These are phyloP conservation scores for Piloderma croceum DNA, from an alignment of 768 basidiomycete species.

Conservation along the genomic window DNA sequence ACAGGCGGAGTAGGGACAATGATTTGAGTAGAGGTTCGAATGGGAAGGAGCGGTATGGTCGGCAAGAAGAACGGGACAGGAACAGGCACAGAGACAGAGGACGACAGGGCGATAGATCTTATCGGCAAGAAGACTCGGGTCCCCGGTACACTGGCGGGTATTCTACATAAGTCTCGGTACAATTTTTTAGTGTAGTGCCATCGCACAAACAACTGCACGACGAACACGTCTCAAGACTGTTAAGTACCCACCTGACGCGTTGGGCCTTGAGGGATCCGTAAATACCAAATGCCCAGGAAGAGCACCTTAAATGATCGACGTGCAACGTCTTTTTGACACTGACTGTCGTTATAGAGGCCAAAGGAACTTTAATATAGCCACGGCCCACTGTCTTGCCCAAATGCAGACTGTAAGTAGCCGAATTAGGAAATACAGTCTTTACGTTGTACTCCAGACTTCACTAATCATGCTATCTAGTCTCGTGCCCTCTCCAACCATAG, in stretches of 20 bases:
- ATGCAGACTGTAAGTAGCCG: no score
- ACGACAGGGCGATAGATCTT: slow-evolving; percentile 8
- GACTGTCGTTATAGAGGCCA: no score
- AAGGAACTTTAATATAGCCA: no score
- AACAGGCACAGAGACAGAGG: slow-evolving; percentile 9
- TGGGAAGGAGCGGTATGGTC: slow-evolving; percentile 14
- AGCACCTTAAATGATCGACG: no score
- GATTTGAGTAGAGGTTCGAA: slow-evolving; percentile 10
- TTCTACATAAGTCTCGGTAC: slow-evolving; percentile 27
- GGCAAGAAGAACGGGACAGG: slow-evolving; percentile 16
- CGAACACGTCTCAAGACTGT: no score
- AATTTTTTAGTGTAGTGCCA: no score
- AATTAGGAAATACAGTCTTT: not conserved
- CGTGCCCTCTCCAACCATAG: slow-evolving; percentile 20
- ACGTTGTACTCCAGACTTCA: not conserved
- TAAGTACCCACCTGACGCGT: no score
- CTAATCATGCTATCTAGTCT: slow-evolving; percentile 18
- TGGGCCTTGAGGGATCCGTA: no score
- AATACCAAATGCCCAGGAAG: no score
- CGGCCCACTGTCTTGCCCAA: no score
- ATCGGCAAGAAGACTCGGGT: slow-evolving; percentile 18
- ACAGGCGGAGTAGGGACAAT: slow-evolving; percentile 8
- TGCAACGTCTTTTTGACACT: no score
- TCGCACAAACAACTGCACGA: no score
- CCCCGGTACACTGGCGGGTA: slow-evolving; percentile 27